Conservation (phyloP, 1,284 basidiomycete species). For the Heterobasidion irregulare region DNA sequence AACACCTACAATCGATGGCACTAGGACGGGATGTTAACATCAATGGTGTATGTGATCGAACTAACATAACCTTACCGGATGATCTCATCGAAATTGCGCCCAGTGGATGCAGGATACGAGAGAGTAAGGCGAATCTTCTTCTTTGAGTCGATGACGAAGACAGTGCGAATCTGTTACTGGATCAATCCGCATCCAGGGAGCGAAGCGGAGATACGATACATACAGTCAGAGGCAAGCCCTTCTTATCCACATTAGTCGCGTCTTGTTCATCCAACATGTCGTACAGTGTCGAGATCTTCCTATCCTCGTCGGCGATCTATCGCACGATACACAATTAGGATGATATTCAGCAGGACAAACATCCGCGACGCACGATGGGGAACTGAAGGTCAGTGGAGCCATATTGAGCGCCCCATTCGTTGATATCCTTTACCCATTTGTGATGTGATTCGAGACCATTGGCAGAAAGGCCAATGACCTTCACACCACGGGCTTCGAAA, state of each 20-base stretch:
- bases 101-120: conserved; percentile 85
- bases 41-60: not conserved
- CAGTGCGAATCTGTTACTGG: conserved; percentile 75
- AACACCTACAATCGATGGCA: conserved; percentile 55
- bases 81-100: conserved; percentile 84
- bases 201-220: conserved; percentile 13
- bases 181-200: not conserved
- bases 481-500: conserved; percentile 84
- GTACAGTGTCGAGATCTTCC: conserved; percentile 80
- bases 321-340: not conserved
- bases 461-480: conserved; percentile 92
- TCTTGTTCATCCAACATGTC: conserved; percentile 97
- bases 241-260: conserved; percentile 89
- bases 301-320: conserved; percentile 86
- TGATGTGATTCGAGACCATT: conserved; percentile 85
- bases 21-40: conserved; percentile 15
- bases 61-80: conserved; percentile 50
- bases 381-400: conserved; percentile 69
- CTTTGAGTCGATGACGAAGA: conserved; percentile 91
- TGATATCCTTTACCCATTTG: conserved; percentile 90
- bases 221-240: conserved; percentile 82
- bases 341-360: conserved; percentile 6
- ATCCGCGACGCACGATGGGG: conserved; percentile 67
- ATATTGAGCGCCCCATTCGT: conserved; percentile 50
- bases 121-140: conserved; percentile 87